phyloP scores from a whole-genome alignment of 768 basidiomycete genomes.

The Leucogyrophana mollusca region DNA sequence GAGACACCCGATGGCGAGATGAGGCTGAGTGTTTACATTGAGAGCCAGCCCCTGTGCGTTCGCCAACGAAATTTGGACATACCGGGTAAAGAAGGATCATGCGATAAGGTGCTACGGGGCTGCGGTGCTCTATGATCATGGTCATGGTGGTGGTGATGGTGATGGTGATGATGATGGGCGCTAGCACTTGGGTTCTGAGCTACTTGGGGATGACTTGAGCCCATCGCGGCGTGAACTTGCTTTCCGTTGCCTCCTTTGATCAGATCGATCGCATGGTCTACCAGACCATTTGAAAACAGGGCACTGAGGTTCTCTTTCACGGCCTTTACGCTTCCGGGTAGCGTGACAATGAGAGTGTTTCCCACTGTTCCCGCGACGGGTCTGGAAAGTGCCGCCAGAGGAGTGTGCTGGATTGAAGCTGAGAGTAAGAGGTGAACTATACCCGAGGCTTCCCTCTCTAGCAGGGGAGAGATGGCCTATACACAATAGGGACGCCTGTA shows the following conservation, averaged over 20 bases:
- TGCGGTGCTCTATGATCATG: slow-evolving; percentile 47
- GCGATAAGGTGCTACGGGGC: slow-evolving; percentile 59
- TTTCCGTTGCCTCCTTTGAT: slow-evolving; percentile 66
- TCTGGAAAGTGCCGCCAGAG: slow-evolving; percentile 78
- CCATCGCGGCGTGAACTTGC: slow-evolving; percentile 52
- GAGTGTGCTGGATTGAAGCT: slow-evolving; percentile 69
- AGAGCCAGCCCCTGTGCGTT: neutral
- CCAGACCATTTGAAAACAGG: slow-evolving; percentile 55
- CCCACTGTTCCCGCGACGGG: slow-evolving; percentile 76
- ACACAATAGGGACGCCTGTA: neutral
- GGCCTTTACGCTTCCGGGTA: slow-evolving; percentile 85
- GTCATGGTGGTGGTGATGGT: slow-evolving; percentile 38
- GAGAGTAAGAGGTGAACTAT: slow-evolving; percentile 73
- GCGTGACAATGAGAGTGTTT: slow-evolving; percentile 69
- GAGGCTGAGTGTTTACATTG: slow-evolving; percentile 44
- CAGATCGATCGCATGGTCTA: slow-evolving; percentile 72
- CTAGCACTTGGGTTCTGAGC: slow-evolving; percentile 19
- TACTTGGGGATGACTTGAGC: slow-evolving; percentile 25
- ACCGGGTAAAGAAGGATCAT: slow-evolving; percentile 71
- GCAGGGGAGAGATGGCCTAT: slow-evolving; percentile 61
- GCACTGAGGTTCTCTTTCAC: slow-evolving; percentile 75
- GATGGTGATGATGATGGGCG: slow-evolving; percentile 28
- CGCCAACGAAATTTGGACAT: slow-evolving; percentile 19
- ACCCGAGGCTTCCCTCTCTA: slow-evolving; percentile 67
- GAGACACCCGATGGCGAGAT: slow-evolving; percentile 71